Percentiles rank a stretch among this genome's conserved stretches.
These are phyloP conservation scores for Pythium apleroticum DNA, from an alignment of 352 stramenopile species.

Conservation along the genomic window DNA sequence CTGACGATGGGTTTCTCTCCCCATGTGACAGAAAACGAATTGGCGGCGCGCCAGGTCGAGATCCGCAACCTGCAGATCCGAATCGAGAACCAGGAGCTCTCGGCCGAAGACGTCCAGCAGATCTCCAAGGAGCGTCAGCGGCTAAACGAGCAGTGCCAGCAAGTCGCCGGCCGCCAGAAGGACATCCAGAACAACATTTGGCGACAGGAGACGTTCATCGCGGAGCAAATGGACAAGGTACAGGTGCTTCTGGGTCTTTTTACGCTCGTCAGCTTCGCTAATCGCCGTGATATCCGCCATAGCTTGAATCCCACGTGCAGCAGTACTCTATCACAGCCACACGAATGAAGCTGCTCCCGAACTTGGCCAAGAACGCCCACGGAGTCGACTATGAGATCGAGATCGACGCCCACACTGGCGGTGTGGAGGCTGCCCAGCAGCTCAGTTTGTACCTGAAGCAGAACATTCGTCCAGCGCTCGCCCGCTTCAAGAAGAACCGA, in stretches of 20 bases:
- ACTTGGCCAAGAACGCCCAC: conserved; percentile 78
- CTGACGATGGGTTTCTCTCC: too few species aligned
- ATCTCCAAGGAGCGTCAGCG: conserved; percentile 65
- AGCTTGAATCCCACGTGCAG: conserved; percentile 67
- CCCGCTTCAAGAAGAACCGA: conserved; percentile 66
- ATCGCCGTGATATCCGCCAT: background rate
- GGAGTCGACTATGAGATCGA: conserved; percentile 75
- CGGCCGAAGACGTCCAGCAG: conserved; percentile 71
- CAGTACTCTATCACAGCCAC: conserved; percentile 81
- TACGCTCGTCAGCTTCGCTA: background rate
- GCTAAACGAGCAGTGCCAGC: conserved; percentile 71
- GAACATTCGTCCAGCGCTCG: conserved; percentile 50
- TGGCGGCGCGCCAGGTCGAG: conserved; percentile 50
- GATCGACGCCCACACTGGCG: conserved; percentile 60
- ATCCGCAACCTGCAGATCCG: conserved; percentile 60
- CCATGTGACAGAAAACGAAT: conserved; percentile 42
- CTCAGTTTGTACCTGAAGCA: conserved; percentile 68
- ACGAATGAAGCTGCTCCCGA: conserved; percentile 86
- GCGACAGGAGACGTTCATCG: conserved; percentile 66
- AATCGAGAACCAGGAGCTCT: conserved; percentile 81
- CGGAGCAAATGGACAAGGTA: conserved; percentile 64
- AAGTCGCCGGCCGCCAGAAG: conserved; percentile 64
- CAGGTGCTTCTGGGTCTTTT: conserved; percentile 6
- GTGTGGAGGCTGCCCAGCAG: conserved; percentile 52
- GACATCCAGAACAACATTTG: conserved; percentile 58